Evolutionary conservation across 495 filamentous ascomycete species (phyloP).

Genomic region (Evansstolkia leycettana): DNA sequence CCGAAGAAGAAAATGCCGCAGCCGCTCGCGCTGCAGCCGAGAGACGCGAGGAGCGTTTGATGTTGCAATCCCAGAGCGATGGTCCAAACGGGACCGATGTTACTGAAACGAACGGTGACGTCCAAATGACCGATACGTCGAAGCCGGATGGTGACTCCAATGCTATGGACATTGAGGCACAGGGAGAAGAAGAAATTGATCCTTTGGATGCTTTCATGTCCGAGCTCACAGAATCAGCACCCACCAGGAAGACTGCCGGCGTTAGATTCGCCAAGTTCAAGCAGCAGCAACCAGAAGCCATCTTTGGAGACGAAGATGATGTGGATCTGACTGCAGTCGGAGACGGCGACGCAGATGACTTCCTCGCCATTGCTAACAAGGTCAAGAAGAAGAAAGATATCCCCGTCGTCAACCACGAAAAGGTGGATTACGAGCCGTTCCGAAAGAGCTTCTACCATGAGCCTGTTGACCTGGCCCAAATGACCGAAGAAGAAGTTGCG

Average conservation of each 20-base stretch:
- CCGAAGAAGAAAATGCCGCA: constrained; percentile 77
- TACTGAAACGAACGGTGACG: constrained; percentile 20
- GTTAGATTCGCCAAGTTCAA: constrained; percentile 35
- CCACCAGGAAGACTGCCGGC: constrained; percentile 23
- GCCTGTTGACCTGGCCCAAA: constrained; percentile 66
- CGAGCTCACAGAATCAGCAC: constrained; percentile 47
- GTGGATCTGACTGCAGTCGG: constrained; percentile 58
- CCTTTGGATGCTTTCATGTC: constrained; percentile 96
- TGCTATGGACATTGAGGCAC: constrained; percentile 24
- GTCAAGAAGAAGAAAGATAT: constrained; percentile 93
- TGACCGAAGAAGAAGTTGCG: constrained; percentile 77
- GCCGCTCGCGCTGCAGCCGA: constrained; percentile 72
- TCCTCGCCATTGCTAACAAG: constrained; percentile 77
- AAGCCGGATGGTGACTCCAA: constrained; percentile 15
- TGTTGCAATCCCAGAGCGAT: constrained; percentile 37
- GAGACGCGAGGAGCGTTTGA: constrained; percentile 56
- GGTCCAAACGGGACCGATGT: constrained; percentile 24
- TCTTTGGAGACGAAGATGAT: constrained; percentile 77
- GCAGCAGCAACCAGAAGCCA: constrained; percentile 59
- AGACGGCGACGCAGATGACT: constrained; percentile 65
- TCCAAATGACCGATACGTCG: constrained; percentile 29
- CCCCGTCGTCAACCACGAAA: constrained; percentile 70
- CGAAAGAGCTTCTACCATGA: constrained; percentile 92
- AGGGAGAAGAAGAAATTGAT: constrained; percentile 67
- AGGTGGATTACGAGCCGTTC: constrained; percentile 74